phyloP scores from a whole-genome alignment of 768 basidiomycete species.

The Pleurotus citrinopileatus region DNA sequence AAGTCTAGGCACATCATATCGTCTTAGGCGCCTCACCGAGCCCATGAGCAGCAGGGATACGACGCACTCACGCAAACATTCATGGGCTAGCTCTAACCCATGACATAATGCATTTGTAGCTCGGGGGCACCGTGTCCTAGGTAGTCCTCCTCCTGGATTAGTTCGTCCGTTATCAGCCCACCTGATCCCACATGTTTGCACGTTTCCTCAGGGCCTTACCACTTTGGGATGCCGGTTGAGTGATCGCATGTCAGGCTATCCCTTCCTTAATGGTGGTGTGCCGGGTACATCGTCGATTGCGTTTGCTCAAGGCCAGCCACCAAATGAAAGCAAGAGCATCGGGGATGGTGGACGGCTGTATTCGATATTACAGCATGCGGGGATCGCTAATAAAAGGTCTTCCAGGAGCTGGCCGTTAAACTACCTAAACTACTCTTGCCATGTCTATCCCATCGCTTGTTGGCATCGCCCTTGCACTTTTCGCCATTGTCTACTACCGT shows the following conservation, averaged over 20 bases:
- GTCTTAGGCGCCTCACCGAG: background rate
- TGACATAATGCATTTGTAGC: too few relatives aligned
- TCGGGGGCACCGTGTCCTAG: too few relatives aligned
- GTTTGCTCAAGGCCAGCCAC: background rate
- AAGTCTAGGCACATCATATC: too few relatives aligned
- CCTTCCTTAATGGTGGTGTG: too few relatives aligned
- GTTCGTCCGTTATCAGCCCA: background rate
- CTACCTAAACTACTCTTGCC: background rate
- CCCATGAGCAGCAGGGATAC: background rate
- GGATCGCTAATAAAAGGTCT: background rate
- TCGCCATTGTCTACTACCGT: conserved; percentile 21
- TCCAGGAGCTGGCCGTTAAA: background rate
- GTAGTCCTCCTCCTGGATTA: too few relatives aligned
- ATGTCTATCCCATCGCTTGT: background rate
- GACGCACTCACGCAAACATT: too few relatives aligned
- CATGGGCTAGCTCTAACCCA: too few relatives aligned
- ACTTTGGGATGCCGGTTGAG: background rate
- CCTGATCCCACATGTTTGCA: background rate
- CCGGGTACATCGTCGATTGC: too few relatives aligned
- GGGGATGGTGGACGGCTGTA: background rate
- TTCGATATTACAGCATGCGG: background rate
- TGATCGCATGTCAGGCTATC: background rate
- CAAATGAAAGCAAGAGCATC: background rate
- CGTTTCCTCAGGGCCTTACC: background rate
- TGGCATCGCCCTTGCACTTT: background rate